Evolutionary conservation across 345 rosid species (phyloP).

Genomic region (Dimocarpus longan): DNA sequence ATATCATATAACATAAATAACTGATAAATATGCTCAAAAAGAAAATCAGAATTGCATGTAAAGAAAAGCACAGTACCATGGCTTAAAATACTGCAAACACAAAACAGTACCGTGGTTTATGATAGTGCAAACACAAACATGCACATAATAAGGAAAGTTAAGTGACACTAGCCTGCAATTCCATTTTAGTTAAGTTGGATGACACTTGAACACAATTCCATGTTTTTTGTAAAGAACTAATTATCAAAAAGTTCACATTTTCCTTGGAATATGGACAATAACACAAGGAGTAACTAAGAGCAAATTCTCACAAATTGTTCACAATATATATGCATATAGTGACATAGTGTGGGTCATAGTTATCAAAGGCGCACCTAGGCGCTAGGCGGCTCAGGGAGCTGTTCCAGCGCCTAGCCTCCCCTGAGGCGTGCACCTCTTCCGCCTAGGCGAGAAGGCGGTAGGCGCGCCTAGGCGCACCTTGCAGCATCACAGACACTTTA

Average conservation of each 20-base stretch:
- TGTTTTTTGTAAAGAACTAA: not conserved
- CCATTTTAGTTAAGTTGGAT: not conserved
- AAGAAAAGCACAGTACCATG: not conserved
- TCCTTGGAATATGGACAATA: not conserved
- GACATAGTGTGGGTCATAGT: not conserved
- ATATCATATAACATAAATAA: not conserved
- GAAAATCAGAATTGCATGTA: not conserved
- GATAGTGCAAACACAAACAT: not conserved
- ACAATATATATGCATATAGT: too few species aligned
- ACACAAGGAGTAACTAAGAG: not conserved
- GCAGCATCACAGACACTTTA: too few species aligned
- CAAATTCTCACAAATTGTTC: not conserved
- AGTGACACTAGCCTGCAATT: not conserved
- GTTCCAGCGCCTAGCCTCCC: too few species aligned
- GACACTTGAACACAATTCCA: too few species aligned
- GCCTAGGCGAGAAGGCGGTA: too few species aligned
- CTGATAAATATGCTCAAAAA: not conserved
- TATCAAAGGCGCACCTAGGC: too few species aligned
- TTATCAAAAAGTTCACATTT: not conserved
- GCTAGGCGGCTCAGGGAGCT: too few species aligned
- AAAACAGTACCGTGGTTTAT: not conserved
- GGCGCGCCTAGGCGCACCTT: too few species aligned
- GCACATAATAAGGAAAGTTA: not conserved
- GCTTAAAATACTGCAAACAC: too few species aligned
- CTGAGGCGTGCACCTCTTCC: too few species aligned